Base-by-base conservation (phyloP, 352 stramenopile genomes). In the Phytophthora sp. region DNA sequence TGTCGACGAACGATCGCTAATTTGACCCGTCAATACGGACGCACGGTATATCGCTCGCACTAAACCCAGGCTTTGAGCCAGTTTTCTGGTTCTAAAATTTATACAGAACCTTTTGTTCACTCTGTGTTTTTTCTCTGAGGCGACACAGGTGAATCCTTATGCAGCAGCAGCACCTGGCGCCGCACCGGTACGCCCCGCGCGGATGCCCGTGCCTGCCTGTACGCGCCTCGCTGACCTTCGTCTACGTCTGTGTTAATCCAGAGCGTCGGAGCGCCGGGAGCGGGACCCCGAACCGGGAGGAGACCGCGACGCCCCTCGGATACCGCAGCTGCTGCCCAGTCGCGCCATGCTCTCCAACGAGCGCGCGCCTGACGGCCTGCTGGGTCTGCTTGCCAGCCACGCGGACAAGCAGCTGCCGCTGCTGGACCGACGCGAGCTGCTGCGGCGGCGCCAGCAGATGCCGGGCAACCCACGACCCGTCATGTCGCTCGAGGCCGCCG, bases 371-470 rank as follows among this genome's bases (percentile, higher is more conserved):
- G 50, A 74, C 37, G 38, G 54, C 5, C 28, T 74, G 31, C 39
- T 77, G 18, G 69, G 64, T 15, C 28, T 74, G 30, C 49, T 77
- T 13, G 69, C 69, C 17, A 71, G 32, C 6, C 69, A 77, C 44
- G 69, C 69, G 17, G 64, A 74, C 32, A 77, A 74, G 18, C 69
- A 77, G n/a, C 18, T 59, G 24, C 69, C 69, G 5, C 34, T 77
- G 0, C n/a, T 74, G 15, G 28, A 77, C 21, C 59, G 65, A 39
- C 41, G 44, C 11, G 46, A 74, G 44, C 32, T 74, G 11, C 43
- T 49, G 30, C 59, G 58, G 5, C 32, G 35, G 15, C 42, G 49
- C 6, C 58, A 70, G 20, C 57, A 72, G 8, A 38, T 59, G 18
- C 24, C 43, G 4, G 35, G 42, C 17, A 62, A 53, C 9, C 18